Evolutionary conservation across 306 rosid genomes (phyloP).

Genomic region (Vigna mungo): DNA sequence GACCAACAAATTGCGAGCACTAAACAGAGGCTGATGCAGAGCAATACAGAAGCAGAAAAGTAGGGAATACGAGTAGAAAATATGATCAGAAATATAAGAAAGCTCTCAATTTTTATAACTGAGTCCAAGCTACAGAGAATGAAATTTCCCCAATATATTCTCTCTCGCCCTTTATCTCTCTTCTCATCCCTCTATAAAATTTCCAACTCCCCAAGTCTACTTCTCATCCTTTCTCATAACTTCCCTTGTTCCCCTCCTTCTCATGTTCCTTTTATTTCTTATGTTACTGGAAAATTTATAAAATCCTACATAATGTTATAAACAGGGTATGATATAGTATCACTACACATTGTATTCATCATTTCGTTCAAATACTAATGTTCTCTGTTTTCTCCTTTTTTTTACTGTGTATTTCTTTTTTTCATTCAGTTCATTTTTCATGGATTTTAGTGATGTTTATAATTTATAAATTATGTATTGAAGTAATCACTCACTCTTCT

Average conservation of each 20-base stretch:
- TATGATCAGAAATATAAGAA: not conserved
- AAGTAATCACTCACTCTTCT: not conserved
- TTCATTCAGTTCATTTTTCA: not conserved
- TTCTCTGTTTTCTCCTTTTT: conserved; percentile 1
- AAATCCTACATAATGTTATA: conserved; percentile 21
- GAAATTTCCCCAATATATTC: not conserved
- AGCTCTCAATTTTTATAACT: not conserved
- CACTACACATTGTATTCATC: conserved; percentile 22
- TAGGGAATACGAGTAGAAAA: conserved; percentile 9
- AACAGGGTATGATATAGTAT: conserved; percentile 14
- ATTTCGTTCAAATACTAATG: conserved; percentile 16
- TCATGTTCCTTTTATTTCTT: not conserved
- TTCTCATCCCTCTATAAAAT: not conserved
- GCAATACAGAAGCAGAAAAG: too few relatives aligned
- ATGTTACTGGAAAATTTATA: conserved; percentile 3
- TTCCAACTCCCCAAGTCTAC: not conserved
- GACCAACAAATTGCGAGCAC: not conserved
- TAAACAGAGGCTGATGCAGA: not conserved
- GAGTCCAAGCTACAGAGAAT: conserved; percentile 10
- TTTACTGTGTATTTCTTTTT: not conserved
- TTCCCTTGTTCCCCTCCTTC: conserved; percentile 9
- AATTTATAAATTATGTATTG: not conserved
- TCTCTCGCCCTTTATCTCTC: not conserved
- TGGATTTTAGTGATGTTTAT: conserved; percentile 12
- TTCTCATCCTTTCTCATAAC: not conserved